Evolutionary conservation across 2,329 filamentous ascomycete species (phyloP).

Genomic region (Botrytis fabae): DNA sequence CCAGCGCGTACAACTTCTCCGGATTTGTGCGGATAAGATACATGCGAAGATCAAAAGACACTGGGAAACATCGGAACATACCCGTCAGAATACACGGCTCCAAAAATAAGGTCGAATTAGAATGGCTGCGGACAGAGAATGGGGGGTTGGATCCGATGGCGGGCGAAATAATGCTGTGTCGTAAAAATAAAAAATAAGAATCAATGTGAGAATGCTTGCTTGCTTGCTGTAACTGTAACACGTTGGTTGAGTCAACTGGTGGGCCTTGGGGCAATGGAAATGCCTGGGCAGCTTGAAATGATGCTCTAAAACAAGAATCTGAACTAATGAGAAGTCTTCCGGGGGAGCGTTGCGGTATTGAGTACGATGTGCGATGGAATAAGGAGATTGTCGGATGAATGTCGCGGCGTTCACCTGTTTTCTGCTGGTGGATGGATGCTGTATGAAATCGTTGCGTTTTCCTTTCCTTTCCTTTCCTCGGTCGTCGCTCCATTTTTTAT

Average conservation of each 20-base stretch:
- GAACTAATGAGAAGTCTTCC: conserved; percentile 8
- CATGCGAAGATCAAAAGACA: conserved; percentile 1
- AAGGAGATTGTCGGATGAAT: conserved; percentile 15
- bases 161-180: conserved; percentile 15
- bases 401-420: conserved; percentile 3
- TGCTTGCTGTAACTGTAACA: background rate
- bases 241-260: conserved; percentile 15
- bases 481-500: conserved; percentile 5
- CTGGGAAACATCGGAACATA: conserved; percentile 12
- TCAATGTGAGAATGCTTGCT: conserved; percentile 14
- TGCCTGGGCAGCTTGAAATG: conserved; percentile 3
- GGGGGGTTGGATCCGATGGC: background rate
- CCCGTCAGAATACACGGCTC: conserved; percentile 16
- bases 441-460: background rate
- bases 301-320: background rate
- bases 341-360: conserved; percentile 1
- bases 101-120: conserved; percentile 11
- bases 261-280: background rate
- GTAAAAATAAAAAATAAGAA: conserved; percentile 7
- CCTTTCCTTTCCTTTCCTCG: background rate
- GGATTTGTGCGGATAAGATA: background rate
- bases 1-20: background rate
- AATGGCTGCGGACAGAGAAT: background rate
- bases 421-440: conserved; percentile 1
- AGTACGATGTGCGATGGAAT: background rate